Evolutionary conservation across 2,329 filamentous ascomycete species (phyloP), one percentile per base, ranked within the genome.

Genomic region (Fusarium kyushuense): DNA sequence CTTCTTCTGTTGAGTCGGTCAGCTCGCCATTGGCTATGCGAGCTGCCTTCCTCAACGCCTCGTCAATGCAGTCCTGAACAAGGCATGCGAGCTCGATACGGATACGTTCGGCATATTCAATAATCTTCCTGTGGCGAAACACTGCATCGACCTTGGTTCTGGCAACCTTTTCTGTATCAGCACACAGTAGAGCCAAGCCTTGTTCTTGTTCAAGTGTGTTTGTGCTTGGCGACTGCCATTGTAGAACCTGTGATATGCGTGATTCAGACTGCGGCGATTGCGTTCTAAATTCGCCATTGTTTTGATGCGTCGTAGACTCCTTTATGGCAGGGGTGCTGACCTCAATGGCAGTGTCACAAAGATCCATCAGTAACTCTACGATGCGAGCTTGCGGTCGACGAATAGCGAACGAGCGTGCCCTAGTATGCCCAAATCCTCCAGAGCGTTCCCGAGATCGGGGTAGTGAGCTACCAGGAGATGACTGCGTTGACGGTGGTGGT

Each of bases 221-320:
- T 49, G 91, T 92, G 73, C 93, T 94, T 1, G 96, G 96, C 7
- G 95, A 97, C 75, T 97, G 94, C 96, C 96, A 99, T 77, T 97
- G 94, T 70, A 96, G 79, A 8, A 99, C 94, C 78, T 99, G 96
- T 2, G 92, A 92, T 72, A 98, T 96, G 32, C 95, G 90, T 42
- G 93, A 96, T 77, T 99, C 96, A 0, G 96, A 99, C 75, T 97
- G 93, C 0, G 96, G 96, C 6, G 96, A 99, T 76, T 97, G 92
- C 0, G 95, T 97, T 46, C 95, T 89, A 66, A 98, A 89, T 66
- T 97, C 94, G 48, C 92, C 90, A 10, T 87, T 84, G 46, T 84
- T 78, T 36, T 78, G 75, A 69, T 90, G 87, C 3, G 87, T 84
- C 11, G 89, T 87, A 5, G 88, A 85, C 70, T 98, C 95, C 75